A percentile compares a stretch with the other conserved stretches of the same genome.
Evolutionary conservation across 1,139 yeast species (phyloP).

Genomic region (Blastobotrys indianensis): DNA sequence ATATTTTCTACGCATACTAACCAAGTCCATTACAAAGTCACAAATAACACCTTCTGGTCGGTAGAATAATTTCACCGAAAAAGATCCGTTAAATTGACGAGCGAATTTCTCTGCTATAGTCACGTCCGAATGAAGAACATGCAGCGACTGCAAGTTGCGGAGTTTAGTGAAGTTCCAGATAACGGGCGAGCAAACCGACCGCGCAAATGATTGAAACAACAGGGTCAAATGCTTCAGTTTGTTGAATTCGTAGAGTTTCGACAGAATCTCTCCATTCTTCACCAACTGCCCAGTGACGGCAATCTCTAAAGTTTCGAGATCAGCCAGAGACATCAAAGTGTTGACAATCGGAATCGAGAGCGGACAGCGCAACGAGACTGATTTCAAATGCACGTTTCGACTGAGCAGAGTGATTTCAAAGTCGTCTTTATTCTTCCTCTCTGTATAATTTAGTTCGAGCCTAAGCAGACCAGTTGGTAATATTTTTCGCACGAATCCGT

Average conservation of each 20-base stretch:
- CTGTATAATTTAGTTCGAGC: slow-evolving; percentile 1
- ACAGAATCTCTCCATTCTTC: too few species aligned
- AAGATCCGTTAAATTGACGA: background rate
- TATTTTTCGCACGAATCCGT: slow-evolving; percentile 6
- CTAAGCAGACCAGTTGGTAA: slow-evolving; percentile 4
- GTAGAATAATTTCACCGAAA: background rate
- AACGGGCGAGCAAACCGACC: background rate
- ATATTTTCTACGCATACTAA: background rate
- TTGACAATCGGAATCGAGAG: background rate
- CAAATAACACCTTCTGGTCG: background rate
- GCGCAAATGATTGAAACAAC: background rate
- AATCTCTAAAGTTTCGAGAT: background rate
- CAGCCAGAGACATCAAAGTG: background rate
- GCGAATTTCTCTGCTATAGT: background rate
- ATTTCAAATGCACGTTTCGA: background rate
- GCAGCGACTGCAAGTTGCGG: background rate
- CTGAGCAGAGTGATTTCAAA: slow-evolving; percentile 1
- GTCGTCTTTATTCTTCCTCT: background rate
- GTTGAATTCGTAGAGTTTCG: background rate
- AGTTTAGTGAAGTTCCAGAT: background rate
- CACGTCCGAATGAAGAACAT: background rate
- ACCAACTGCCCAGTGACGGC: too few species aligned
- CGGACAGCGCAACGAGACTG: background rate
- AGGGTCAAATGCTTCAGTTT: background rate
- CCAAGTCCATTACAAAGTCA: background rate